phyloP scores from a whole-genome alignment of 1,284 basidiomycete species.

The Pascua sp. region DNA sequence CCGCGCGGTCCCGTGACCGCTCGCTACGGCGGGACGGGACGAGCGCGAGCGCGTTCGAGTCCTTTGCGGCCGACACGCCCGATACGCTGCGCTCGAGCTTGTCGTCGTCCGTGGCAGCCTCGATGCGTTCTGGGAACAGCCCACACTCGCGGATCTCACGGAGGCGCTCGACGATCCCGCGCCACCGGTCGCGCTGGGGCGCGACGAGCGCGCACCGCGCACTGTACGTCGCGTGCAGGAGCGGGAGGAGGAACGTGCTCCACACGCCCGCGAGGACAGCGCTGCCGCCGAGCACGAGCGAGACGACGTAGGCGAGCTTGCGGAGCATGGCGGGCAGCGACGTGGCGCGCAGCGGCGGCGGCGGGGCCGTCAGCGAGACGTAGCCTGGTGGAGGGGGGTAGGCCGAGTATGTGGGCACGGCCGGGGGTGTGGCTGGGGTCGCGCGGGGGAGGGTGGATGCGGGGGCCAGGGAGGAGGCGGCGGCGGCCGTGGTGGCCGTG shows the following conservation, averaged over 20 bases:
- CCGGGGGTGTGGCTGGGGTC: not conserved
- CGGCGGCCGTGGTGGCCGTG: not conserved
- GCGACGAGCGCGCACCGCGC: constrained; percentile 40
- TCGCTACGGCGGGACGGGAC: not conserved
- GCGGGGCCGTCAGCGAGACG: constrained; percentile 1
- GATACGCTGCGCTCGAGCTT: not conserved
- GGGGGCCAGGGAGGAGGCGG: not conserved
- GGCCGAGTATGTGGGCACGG: not conserved
- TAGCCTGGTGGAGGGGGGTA: constrained; percentile 5
- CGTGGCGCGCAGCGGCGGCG: constrained; percentile 5
- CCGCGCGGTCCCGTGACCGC: no score
- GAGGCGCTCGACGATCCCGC: constrained; percentile 19
- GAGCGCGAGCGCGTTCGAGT: not conserved
- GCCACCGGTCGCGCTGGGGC: constrained; percentile 32
- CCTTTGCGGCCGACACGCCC: not conserved
- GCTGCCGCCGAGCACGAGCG: constrained; percentile 37
- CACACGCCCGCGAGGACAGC: constrained; percentile 37
- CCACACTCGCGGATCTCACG: constrained; percentile 16
- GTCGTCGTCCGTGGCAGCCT: not conserved
- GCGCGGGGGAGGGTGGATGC: not conserved
- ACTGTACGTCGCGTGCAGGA: constrained; percentile 44
- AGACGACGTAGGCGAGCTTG: constrained; percentile 39
- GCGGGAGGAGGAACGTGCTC: constrained; percentile 43
- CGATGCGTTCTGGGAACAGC: constrained; percentile 17
- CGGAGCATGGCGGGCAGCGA: constrained; percentile 25